phyloP scores from a whole-genome alignment of 192 early-diverging fungal species.

The Haplosporangium gracile region DNA sequence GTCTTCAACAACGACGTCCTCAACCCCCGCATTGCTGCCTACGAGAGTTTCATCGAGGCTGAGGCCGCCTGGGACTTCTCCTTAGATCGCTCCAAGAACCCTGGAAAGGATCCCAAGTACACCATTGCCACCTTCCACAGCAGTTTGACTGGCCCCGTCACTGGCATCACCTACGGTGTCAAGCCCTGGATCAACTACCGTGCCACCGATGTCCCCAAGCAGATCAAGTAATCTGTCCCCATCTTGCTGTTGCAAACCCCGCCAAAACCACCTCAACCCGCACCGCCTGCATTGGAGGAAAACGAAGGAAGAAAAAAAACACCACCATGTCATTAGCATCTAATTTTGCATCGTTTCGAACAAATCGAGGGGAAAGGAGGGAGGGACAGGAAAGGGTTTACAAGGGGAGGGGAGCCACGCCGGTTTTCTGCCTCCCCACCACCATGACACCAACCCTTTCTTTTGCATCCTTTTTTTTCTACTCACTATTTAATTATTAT shows the following conservation, averaged over 20 bases:
- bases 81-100: conserved; percentile 41
- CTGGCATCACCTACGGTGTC: conserved; percentile 9
- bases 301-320: background rate
- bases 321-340: background rate
- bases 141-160: conserved; percentile 22
- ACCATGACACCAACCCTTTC: too few relatives aligned
- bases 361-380: too few relatives aligned
- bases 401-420: too few relatives aligned
- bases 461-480: background rate
- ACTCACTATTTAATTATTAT: background rate
- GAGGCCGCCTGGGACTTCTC: conserved; percentile 55
- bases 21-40: conserved; percentile 34
- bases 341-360: background rate
- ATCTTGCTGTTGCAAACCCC: background rate
- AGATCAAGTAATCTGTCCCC: conserved; percentile 7
- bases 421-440: too few relatives aligned
- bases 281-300: background rate
- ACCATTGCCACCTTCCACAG: conserved; percentile 34
- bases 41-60: conserved; percentile 48
- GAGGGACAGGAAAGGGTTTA: too few relatives aligned
- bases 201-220: conserved; percentile 14
- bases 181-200: conserved; percentile 35
- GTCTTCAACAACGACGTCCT: conserved; percentile 30
- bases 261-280: background rate
- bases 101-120: conserved; percentile 22